Percentiles rank a stretch among this genome's conserved stretches.
These are phyloP conservation scores for Apiospora sp. DNA, from an alignment of 2,329 filamentous ascomycete species.

Conservation along the genomic window DNA sequence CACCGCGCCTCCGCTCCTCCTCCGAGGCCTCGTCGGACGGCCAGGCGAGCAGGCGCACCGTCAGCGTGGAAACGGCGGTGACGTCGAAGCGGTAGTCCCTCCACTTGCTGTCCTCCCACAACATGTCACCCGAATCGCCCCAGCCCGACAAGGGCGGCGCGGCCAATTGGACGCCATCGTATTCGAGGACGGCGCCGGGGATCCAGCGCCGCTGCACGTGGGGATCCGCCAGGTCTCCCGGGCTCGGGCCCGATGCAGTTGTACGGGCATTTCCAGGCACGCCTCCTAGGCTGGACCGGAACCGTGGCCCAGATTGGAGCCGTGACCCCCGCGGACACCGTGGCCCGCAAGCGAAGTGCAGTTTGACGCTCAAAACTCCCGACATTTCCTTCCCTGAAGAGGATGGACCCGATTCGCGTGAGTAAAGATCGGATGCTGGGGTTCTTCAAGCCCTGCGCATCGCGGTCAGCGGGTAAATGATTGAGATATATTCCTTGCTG, in stretches of 20 bases:
- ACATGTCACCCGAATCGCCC: background rate
- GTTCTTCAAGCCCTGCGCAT: background rate
- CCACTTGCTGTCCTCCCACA: background rate
- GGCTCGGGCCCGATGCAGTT: background rate
- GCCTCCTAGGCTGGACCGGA: too few relatives aligned
- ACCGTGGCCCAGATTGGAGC: too few relatives aligned
- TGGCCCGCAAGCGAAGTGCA: background rate
- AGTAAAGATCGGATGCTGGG: background rate
- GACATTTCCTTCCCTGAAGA: background rate
- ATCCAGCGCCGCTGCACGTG: background rate
- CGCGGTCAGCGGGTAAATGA: background rate
- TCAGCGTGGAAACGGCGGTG: background rate
- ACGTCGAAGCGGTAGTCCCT: background rate
- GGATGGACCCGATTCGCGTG: background rate
- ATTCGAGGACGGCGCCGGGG: background rate
- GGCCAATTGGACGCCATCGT: background rate
- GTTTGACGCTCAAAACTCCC: background rate
- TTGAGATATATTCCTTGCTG: too few relatives aligned
- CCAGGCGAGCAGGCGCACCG: background rate
- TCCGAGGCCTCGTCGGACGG: too few relatives aligned
- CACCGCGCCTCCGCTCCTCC: too few relatives aligned
- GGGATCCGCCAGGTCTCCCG: background rate
- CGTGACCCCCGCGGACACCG: too few relatives aligned
- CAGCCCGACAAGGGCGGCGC: background rate
- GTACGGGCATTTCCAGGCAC: background rate